Evolutionary conservation across 192 early-diverging fungal species (phyloP).

Genomic region (Thoreauomyces humboldtii): DNA sequence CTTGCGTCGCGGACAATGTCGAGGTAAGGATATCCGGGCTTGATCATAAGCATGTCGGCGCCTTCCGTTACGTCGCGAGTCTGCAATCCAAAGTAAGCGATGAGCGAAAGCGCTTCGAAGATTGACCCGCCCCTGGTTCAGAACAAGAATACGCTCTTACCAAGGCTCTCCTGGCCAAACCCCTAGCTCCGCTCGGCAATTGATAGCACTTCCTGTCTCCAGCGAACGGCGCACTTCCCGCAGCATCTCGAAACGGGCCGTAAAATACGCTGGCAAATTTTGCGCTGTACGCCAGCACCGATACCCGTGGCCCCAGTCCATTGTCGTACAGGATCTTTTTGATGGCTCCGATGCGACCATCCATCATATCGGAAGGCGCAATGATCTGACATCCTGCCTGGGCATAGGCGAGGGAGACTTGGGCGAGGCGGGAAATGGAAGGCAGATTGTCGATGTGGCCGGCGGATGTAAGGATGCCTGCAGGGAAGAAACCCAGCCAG

Average conservation of each 20-base stretch:
- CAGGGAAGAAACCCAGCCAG: background rate
- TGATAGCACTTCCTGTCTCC: constrained; percentile 96
- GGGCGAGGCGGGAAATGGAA: constrained; percentile 75
- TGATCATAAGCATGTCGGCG: constrained; percentile 97
- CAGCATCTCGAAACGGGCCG: constrained; percentile 96
- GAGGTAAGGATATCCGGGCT: constrained; percentile 92
- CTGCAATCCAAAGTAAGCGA: too few relatives aligned
- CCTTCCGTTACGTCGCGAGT: constrained; percentile 86
- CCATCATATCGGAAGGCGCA: constrained; percentile 98
- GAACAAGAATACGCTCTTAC: too few relatives aligned
- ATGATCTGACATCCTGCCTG: constrained; percentile 89
- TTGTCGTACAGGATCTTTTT: constrained; percentile 77
- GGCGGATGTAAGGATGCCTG: constrained; percentile 48
- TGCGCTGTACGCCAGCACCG: constrained; percentile 95
- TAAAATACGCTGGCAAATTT: constrained; percentile 96
- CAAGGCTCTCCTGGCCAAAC: constrained; percentile 85
- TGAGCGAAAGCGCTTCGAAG: too few relatives aligned
- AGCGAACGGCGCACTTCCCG: constrained; percentile 84
- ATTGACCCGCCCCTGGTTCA: too few relatives aligned
- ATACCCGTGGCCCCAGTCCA: constrained; percentile 72
- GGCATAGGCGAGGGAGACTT: constrained; percentile 84
- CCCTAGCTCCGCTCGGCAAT: constrained; percentile 83
- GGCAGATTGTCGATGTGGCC: constrained; percentile 79
- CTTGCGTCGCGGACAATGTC: constrained; percentile 84
- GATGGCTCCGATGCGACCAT: constrained; percentile 88